Base-by-base conservation (phyloP, 106 monocot species). In the Dendrobium chrysotoxum region DNA sequence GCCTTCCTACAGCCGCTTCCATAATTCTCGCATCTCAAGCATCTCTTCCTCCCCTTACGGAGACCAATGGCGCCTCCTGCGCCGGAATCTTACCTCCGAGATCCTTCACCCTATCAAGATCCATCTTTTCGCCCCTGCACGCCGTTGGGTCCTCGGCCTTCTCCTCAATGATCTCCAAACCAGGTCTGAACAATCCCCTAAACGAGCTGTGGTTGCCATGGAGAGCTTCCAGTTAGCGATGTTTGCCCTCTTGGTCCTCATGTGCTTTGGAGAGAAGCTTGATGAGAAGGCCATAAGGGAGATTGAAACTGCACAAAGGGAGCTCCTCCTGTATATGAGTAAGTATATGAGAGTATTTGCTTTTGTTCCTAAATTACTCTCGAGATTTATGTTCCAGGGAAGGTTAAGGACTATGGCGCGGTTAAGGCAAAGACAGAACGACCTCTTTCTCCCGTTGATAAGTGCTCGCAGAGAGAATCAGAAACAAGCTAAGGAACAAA, bases 241-340 rank as follows among this genome's bases (percentile, higher is more conserved):
- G 71, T 80, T 80, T 23, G 1, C 26, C 30, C 45, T 80, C 28
- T 44, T 80, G 11, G 23, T 71, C 21, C 80, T 72, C 30, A 80
- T 80, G 80, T 80, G 80, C 46, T 80, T 80, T 46, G 80, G 80
- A 6, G 70, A 80, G 70, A 80, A 47, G 80, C 67, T 70, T 25
- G 80, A 71, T 40, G 45, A 80, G 80, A 28, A 80, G 66, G 25
- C 21, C 7, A 72, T 80, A n/a, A 80, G 47, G 47, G 47, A 41
- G 71, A 67, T 80, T 16, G 71, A 71, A 47, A 20, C 0, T 7
- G 40, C 71, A 2, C 42, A 80, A 2, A 45, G 46, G 17, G 45
- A 80, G 6, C 17, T 50, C 5, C 80, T 80, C 20, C 66, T 68
- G 1, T 53, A 71, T 17, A 0, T 25, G 20, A 23, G 28, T 9